Conservation (phyloP, 2,329 filamentous ascomycete species). For the Chaetothyriales sp. region DNA sequence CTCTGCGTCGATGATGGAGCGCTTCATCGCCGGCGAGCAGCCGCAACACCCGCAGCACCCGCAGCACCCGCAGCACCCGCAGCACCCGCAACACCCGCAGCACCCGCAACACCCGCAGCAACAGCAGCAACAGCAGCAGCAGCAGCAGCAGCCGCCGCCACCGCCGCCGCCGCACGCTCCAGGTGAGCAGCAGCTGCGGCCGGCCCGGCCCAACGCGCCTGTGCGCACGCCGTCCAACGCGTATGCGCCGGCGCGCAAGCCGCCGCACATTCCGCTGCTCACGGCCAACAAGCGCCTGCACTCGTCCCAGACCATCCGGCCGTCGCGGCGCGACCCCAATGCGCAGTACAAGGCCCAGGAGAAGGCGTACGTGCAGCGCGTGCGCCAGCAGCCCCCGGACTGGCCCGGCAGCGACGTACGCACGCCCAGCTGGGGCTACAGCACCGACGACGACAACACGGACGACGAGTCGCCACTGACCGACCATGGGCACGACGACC, state of each 20-base stretch:
- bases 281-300: constrained; percentile 37
- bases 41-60: background rate
- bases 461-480: constrained; percentile 85
- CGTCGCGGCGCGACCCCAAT: constrained; percentile 49
- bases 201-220: constrained; percentile 55
- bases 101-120: constrained; percentile 14
- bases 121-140: constrained; percentile 8
- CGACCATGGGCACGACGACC: constrained; percentile 70
- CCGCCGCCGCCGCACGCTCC: constrained; percentile 12
- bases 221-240: constrained; percentile 64
- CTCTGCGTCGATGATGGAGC: constrained; percentile 26
- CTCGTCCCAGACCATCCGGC: constrained; percentile 43
- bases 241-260: constrained; percentile 53
- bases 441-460: constrained; percentile 58
- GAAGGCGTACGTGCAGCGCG: constrained; percentile 83
- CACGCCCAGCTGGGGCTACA: constrained; percentile 53
- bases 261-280: constrained; percentile 33
- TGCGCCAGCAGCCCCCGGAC: constrained; percentile 66
- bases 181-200: constrained; percentile 28
- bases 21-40: constrained; percentile 9
- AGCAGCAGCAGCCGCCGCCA: constrained; percentile 20
- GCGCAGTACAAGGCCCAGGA: constrained; percentile 73
- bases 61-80: background rate
- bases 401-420: constrained; percentile 51
- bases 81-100: background rate